Percentiles rank a stretch among this genome's conserved stretches.
Conservation (phyloP, 371 early-diverging fungal genomes). For the Rhizomucor miehei region DNA sequence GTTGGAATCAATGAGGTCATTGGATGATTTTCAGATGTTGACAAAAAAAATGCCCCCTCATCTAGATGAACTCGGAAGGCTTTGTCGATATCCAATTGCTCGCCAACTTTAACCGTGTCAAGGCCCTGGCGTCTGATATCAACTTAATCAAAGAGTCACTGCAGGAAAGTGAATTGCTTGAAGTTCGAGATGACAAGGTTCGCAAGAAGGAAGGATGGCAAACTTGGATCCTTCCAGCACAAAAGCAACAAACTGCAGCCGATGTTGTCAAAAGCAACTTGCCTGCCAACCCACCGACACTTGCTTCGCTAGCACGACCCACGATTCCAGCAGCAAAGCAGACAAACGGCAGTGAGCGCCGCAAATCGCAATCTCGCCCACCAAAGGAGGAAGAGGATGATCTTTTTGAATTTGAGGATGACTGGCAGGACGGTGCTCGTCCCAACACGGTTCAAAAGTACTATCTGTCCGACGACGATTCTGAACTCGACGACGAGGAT, state of each 20-base stretch:
- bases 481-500: slow-evolving; percentile 65
- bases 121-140: slow-evolving; percentile 63
- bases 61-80: slow-evolving; percentile 80
- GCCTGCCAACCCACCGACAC: slow-evolving; percentile 21
- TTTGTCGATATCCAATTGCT: slow-evolving; percentile 72
- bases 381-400: slow-evolving; percentile 60
- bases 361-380: slow-evolving; percentile 19
- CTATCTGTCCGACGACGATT: slow-evolving; percentile 61
- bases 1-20: slow-evolving; percentile 4
- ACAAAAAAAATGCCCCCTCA: background rate
- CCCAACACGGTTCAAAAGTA: slow-evolving; percentile 62
- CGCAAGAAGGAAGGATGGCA: slow-evolving; percentile 77
- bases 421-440: slow-evolving; percentile 54
- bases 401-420: slow-evolving; percentile 74
- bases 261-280: slow-evolving; percentile 24
- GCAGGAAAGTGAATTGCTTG: slow-evolving; percentile 48
- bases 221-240: slow-evolving; percentile 60
- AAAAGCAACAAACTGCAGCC: slow-evolving; percentile 17
- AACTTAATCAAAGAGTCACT: slow-evolving; percentile 62
- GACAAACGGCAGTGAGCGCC: slow-evolving; percentile 14
- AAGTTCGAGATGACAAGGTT: slow-evolving; percentile 52
- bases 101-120: slow-evolving; percentile 87
- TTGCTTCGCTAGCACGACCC: slow-evolving; percentile 43
- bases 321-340: slow-evolving; percentile 19
- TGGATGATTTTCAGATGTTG: background rate